Evolutionary conservation across 257 asterid genomes (phyloP).

Genomic region (Nyctanthes arbortristis): DNA sequence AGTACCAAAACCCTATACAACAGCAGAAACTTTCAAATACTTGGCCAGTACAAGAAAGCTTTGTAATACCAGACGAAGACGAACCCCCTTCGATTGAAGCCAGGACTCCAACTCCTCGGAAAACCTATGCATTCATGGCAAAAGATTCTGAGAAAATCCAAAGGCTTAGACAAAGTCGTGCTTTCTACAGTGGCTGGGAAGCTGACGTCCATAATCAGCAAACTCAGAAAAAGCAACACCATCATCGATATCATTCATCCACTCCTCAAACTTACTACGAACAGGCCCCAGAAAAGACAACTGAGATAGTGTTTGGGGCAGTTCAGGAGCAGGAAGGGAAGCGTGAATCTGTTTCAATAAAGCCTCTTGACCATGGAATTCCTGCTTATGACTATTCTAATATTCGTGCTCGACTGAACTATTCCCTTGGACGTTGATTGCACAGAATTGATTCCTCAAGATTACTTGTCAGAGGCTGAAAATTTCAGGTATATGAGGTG

Average conservation of each 20-base stretch:
- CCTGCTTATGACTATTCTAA: slow-evolving; percentile 37
- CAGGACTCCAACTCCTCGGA: slow-evolving; percentile 81
- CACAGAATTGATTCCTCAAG: slow-evolving; percentile 25
- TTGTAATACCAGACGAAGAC: slow-evolving; percentile 69
- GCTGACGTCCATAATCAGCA: slow-evolving; percentile 46
- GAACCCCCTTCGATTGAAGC: slow-evolving; percentile 77
- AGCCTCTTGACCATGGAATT: slow-evolving; percentile 66
- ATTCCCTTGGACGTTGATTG: slow-evolving; percentile 49
- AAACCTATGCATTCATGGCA: slow-evolving; percentile 91
- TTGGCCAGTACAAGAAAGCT: slow-evolving; percentile 90
- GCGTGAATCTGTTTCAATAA: slow-evolving; percentile 48
- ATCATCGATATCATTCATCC: slow-evolving; percentile 59
- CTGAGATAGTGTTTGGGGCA: slow-evolving; percentile 85
- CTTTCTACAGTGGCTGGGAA: slow-evolving; percentile 75
- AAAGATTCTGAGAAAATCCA: slow-evolving; percentile 86
- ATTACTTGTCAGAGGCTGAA: slow-evolving; percentile 33
- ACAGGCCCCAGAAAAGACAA: slow-evolving; percentile 56
- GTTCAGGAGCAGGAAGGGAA: slow-evolving; percentile 67
- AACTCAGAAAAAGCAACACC: slow-evolving; percentile 70
- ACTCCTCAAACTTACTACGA: slow-evolving; percentile 71
- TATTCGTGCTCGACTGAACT: slow-evolving; percentile 46
- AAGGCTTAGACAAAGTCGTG: slow-evolving; percentile 75
- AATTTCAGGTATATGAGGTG: slow-evolving; percentile 38
- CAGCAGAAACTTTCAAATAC: slow-evolving; percentile 42
- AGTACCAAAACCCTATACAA: slow-evolving; percentile 45